Evolutionary conservation across 1,284 basidiomycete species (phyloP).

Genomic region (Farysia itapuensis): DNA sequence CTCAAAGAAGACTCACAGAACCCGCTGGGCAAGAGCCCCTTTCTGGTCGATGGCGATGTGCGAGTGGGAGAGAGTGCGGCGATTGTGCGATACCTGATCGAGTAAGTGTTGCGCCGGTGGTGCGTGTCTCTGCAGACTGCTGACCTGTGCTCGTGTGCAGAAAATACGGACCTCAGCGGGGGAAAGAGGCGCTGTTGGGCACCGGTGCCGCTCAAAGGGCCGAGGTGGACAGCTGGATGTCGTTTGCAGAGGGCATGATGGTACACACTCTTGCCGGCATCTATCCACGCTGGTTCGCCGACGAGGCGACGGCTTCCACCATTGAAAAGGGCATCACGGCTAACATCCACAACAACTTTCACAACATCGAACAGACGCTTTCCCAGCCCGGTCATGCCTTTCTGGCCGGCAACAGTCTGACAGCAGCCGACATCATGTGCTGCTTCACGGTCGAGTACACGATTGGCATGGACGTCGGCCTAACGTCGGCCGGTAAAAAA

Average conservation of each 20-base stretch:
- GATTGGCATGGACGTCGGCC: slow-evolving; percentile 15
- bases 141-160: neutral
- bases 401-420: slow-evolving; percentile 4
- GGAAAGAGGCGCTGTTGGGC: slow-evolving; percentile 3
- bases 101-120: too few relatives aligned
- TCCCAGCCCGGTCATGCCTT: neutral
- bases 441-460: slow-evolving; percentile 23
- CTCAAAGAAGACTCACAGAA: slow-evolving; percentile 11
- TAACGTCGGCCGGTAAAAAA: slow-evolving; percentile 4
- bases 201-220: neutral
- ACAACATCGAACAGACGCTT: slow-evolving; percentile 6
- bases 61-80: slow-evolving; percentile 7
- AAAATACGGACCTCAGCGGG: slow-evolving; percentile 8
- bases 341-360: slow-evolving; percentile 27
- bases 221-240: slow-evolving; percentile 10
- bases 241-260: slow-evolving; percentile 24
- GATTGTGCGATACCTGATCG: slow-evolving; percentile 14
- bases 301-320: neutral
- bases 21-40: slow-evolving; percentile 18
- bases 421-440: slow-evolving; percentile 21
- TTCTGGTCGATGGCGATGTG: slow-evolving; percentile 7
- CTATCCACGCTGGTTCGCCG: slow-evolving; percentile 16
- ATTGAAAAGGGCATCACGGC: slow-evolving; percentile 9
- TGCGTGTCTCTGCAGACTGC: too few relatives aligned
- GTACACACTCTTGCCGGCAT: slow-evolving; percentile 16